These are phyloP conservation scores for Gracilaria vermiculophylla DNA, from an alignment of 23 red algal species.

Conservation along the genomic window DNA sequence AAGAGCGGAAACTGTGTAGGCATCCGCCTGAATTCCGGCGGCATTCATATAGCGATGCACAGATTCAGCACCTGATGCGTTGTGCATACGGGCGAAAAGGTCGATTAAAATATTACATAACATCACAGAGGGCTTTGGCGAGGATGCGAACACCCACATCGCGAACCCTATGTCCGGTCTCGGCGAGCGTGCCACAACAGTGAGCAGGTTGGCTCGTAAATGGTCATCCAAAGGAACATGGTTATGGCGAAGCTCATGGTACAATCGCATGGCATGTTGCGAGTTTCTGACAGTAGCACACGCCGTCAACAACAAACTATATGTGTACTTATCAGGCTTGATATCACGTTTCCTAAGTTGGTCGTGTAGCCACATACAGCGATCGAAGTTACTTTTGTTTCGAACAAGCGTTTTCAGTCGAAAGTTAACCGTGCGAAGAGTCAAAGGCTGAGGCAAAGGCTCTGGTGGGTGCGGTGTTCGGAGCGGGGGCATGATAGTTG, in stretches of 20 bases:
- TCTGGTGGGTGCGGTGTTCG: background rate
- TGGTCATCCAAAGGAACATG: slow-evolving; percentile 15
- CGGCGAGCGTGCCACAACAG: background rate
- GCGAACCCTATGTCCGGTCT: background rate
- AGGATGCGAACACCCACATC: slow-evolving; percentile 17
- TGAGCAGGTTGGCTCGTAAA: slow-evolving; percentile 16
- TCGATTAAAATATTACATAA: slow-evolving; percentile 46
- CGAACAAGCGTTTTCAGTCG: background rate
- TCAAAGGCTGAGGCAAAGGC: background rate
- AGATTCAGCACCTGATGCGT: background rate
- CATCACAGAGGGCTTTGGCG: background rate
- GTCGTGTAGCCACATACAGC: background rate
- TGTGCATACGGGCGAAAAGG: background rate
- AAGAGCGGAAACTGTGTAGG: slow-evolving; percentile 25
- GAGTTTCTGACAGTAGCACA: background rate
- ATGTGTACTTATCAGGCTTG: slow-evolving; percentile 23
- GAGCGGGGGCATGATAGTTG: background rate
- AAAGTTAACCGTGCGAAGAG: background rate
- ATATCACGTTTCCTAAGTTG: background rate
- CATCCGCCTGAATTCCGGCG: background rate
- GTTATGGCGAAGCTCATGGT: background rate
- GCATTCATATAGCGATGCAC: slow-evolving; percentile 14
- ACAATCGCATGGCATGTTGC: slow-evolving; percentile 15
- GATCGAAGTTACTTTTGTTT: background rate
- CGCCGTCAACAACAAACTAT: slow-evolving; percentile 14